These are phyloP conservation scores for Linaria vulgaris DNA, from an alignment of 257 asterid species.

Conservation along the genomic window DNA sequence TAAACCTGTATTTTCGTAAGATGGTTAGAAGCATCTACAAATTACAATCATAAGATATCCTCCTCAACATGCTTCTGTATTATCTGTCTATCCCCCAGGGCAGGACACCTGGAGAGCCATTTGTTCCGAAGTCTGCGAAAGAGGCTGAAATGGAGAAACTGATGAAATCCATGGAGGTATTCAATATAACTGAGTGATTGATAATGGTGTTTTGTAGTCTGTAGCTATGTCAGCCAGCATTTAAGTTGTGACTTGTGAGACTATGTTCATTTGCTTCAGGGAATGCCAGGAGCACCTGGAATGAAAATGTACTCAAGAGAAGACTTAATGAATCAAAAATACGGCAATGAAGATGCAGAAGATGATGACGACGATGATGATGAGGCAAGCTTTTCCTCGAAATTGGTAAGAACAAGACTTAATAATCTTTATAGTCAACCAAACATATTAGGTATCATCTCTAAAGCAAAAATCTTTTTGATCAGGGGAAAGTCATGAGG, in stretches of 20 bases:
- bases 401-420: slow-evolving; percentile 46
- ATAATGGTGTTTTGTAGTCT: slow-evolving; percentile 4
- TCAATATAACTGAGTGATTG: not conserved
- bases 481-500: slow-evolving; percentile 65
- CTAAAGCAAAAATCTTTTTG: slow-evolving; percentile 6
- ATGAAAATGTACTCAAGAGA: slow-evolving; percentile 97
- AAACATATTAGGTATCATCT: not conserved
- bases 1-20: no score
- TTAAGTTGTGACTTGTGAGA: not conserved
- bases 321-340: slow-evolving; percentile 77
- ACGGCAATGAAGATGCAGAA: slow-evolving; percentile 67
- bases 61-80: no score
- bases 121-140: slow-evolving; percentile 73
- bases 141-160: slow-evolving; percentile 94
- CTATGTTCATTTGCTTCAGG: slow-evolving; percentile 40
- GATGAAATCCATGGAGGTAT: slow-evolving; percentile 93
- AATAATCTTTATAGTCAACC: not conserved
- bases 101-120: slow-evolving; percentile 84
- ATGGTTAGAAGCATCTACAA: no score
- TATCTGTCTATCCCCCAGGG: slow-evolving; percentile 43
- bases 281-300: slow-evolving; percentile 92
- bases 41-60: no score
- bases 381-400: slow-evolving; percentile 56
- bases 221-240: not conserved
- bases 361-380: slow-evolving; percentile 74